Conservation (phyloP, 495 filamentous ascomycete species). For the Corynascus novoguineensis region DNA sequence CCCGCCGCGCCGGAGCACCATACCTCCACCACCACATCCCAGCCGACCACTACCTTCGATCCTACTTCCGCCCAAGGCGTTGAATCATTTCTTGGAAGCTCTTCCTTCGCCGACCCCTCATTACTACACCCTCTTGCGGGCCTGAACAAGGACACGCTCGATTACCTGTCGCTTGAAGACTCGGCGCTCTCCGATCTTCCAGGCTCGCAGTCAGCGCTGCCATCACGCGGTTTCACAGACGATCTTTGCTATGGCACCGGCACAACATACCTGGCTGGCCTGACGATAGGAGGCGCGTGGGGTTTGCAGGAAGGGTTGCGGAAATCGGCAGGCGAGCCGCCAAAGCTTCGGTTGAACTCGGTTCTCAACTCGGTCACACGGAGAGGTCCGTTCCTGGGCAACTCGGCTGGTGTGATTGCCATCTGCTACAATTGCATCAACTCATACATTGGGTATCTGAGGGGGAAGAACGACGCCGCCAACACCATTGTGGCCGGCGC, state of each 20-base stretch:
- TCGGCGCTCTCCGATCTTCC: slow-evolving; percentile 83
- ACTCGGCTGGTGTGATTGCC: slow-evolving; percentile 88
- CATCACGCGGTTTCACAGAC: slow-evolving; percentile 94
- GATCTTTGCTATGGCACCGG: slow-evolving; percentile 97
- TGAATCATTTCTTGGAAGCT: slow-evolving; percentile 68
- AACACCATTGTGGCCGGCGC: slow-evolving; percentile 83
- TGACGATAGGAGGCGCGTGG: slow-evolving; percentile 87
- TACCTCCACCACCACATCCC: slow-evolving; percentile 41
- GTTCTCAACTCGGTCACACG: slow-evolving; percentile 90
- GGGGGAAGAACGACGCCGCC: slow-evolving; percentile 85
- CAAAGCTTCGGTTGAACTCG: slow-evolving; percentile 85
- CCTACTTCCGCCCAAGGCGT: slow-evolving; percentile 67
- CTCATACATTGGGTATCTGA: slow-evolving; percentile 74
- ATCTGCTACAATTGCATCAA: slow-evolving; percentile 94
- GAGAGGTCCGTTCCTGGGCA: slow-evolving; percentile 92
- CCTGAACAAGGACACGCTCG: slow-evolving; percentile 82
- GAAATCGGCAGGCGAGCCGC: slow-evolving; percentile 66
- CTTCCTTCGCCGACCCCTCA: slow-evolving; percentile 72
- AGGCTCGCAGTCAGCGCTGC: slow-evolving; percentile 76
- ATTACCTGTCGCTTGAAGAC: slow-evolving; percentile 92
- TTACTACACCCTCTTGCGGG: slow-evolving; percentile 90
- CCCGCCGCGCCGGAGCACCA: slow-evolving; percentile 25
- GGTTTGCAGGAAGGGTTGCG: slow-evolving; percentile 81
- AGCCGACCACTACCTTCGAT: slow-evolving; percentile 55
- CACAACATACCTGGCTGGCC: slow-evolving; percentile 79